phyloP scores from a whole-genome alignment of 2,329 filamentous ascomycete species.

The Tothia fuscella region DNA sequence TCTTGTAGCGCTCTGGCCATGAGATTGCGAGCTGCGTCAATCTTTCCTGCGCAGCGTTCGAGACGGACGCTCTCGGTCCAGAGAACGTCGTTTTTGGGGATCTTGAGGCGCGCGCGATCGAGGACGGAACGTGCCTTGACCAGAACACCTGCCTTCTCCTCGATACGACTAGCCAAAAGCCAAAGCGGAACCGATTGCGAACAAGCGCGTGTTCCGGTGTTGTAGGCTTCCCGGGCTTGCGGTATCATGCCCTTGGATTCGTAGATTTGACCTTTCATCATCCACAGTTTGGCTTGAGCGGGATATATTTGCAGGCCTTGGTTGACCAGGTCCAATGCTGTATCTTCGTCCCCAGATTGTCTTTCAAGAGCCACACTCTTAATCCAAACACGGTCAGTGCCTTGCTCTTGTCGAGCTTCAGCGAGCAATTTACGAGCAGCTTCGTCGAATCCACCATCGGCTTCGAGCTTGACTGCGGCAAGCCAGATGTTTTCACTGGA shows the following conservation, averaged over 20 bases:
- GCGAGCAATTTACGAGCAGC: slow-evolving; percentile 72
- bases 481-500: slow-evolving; percentile 97
- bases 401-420: slow-evolving; percentile 74
- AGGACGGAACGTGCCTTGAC: slow-evolving; percentile 92
- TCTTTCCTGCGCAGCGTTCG: slow-evolving; percentile 76
- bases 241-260: slow-evolving; percentile 60
- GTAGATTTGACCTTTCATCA: slow-evolving; percentile 98
- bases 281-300: slow-evolving; percentile 78
- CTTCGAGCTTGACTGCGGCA: slow-evolving; percentile 89
- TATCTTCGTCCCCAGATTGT: slow-evolving; percentile 65
- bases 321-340: slow-evolving; percentile 75
- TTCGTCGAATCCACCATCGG: slow-evolving; percentile 71
- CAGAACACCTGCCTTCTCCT: slow-evolving; percentile 69
- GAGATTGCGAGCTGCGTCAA: slow-evolving; percentile 71
- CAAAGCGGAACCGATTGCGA: slow-evolving; percentile 76
- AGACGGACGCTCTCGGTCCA: slow-evolving; percentile 93
- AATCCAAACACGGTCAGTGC: slow-evolving; percentile 94
- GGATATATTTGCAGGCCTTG: slow-evolving; percentile 82
- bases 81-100: slow-evolving; percentile 71
- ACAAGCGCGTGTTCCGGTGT: slow-evolving; percentile 75
- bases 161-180: slow-evolving; percentile 77
- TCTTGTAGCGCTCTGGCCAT: slow-evolving; percentile 93
- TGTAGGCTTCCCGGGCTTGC: slow-evolving; percentile 82
- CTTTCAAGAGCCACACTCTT: slow-evolving; percentile 91
- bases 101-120: slow-evolving; percentile 76